Conservation (phyloP, 2,329 filamentous ascomycete genomes). For the Fusarium papillatum region DNA sequence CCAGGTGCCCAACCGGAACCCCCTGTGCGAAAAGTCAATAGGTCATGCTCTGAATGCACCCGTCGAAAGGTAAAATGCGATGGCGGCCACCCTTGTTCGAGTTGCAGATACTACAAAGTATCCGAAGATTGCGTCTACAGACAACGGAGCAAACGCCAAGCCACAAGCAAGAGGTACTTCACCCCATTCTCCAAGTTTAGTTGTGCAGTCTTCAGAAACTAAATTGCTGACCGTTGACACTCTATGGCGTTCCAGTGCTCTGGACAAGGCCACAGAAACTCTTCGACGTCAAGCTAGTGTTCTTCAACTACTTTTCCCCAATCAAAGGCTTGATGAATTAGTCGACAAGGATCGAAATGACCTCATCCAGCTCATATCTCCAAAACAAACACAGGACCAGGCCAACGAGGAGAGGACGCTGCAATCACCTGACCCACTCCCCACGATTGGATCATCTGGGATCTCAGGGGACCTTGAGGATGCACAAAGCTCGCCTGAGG, state of each 20-base stretch:
- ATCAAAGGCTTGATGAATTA: constrained; percentile 10
- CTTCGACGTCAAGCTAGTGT: constrained; percentile 11
- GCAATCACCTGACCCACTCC: neutral
- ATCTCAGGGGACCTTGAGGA: neutral
- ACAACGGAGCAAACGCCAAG: constrained; percentile 47
- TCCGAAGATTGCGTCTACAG: constrained; percentile 45
- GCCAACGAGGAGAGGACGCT: neutral
- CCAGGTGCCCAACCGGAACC: neutral
- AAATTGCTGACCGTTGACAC: neutral
- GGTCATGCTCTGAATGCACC: constrained; percentile 45
- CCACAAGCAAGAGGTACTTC: constrained; percentile 38
- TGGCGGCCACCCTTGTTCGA: constrained; percentile 50
- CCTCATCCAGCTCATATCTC: constrained; percentile 3
- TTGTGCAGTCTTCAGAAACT: neutral
- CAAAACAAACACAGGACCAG: neutral
- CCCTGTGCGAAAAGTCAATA: constrained; percentile 34
- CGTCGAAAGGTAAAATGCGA: constrained; percentile 55
- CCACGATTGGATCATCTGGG: neutral
- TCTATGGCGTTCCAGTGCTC: neutral
- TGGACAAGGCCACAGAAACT: constrained; percentile 36
- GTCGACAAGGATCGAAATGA: constrained; percentile 6
- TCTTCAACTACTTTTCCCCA: constrained; percentile 8
- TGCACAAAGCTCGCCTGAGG: neutral
- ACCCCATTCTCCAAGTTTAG: neutral
- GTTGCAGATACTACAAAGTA: constrained; percentile 53